Base-by-base conservation (phyloP, 495 filamentous ascomycete genomes). In the Xylaria curta region DNA sequence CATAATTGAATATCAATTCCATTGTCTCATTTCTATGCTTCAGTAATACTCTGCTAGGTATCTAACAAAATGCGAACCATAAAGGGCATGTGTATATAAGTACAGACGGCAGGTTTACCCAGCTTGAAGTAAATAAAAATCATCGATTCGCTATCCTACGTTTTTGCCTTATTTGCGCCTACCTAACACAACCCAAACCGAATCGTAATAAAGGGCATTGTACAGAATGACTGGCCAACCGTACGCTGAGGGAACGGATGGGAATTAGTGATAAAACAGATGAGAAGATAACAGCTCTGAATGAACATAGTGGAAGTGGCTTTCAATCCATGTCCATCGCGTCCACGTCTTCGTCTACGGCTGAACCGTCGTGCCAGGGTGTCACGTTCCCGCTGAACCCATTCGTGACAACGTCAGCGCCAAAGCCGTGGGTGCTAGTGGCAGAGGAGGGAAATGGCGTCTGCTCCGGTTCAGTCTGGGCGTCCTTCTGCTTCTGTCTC, bases 301-400 rank as follows among this genome's bases (percentile, higher is more conserved):
- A 19, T 1, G 8, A 5, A 46, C 9, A 24, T 33, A 24, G 8
- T 38, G n/a, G 0, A 10, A 19, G 46, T 33, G n/a, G 17, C 4
- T 8, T 28, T 84, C 76, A 92, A 64, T 89, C 91, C 46, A 92
- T 82, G 65, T 93, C 91, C 91, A 93, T 93, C 58, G 89, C 91
- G 83, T 93, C 91, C 10, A 85, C 82, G 77, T 91, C 87, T 10
- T 82, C 71, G 47, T 70, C 59, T n/a, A 61, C 68, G 7, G 28
- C n/a, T 10, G 19, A n/a, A 4, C 33, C 5, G 5, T 59, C 49
- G 13, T 24, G 21, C 60, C 26, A 56, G 4, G 49, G 5, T 19
- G 61, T 65, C 49, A 38, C 9, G 51, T 26, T 36, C 24, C 56
- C 17, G 12, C 38, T 10, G 12, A 42, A 42, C 0, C 38, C 38